Evolutionary conservation across 139 green algal genomes (phyloP).

Genomic region (Tetratostichococcus sp.): DNA sequence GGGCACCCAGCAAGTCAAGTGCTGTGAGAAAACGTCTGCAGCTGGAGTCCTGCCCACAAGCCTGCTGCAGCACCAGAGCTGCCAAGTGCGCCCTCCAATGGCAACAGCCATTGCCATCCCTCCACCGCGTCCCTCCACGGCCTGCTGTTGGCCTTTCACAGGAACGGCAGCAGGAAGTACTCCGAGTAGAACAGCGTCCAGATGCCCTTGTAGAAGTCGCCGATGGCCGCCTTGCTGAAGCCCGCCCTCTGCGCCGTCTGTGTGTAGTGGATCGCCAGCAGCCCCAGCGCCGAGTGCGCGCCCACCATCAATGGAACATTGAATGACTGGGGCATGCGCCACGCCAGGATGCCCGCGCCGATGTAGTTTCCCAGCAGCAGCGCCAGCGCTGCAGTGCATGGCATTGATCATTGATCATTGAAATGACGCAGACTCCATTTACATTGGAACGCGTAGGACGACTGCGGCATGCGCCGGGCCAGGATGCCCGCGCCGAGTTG

Average conservation of each 20-base stretch:
- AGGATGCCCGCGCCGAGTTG: constrained; percentile 76
- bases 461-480: constrained; percentile 45
- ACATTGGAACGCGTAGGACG: neutral
- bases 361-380: constrained; percentile 91
- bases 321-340: constrained; percentile 61
- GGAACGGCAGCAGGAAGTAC: constrained; percentile 84
- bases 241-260: constrained; percentile 44
- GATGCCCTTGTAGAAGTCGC: constrained; percentile 81
- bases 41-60: no score
- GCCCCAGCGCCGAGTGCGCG: constrained; percentile 64
- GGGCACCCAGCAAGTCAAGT: no score
- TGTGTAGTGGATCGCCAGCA: constrained; percentile 49
- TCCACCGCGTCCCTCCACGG: no score
- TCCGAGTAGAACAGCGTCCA: constrained; percentile 98
- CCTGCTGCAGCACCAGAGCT: no score
- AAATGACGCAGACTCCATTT: neutral
- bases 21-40: no score
- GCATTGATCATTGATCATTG: constrained; percentile 7
- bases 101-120: no score
- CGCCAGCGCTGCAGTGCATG: constrained; percentile 34
- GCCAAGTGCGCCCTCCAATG: no score
- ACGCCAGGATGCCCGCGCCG: constrained; percentile 62
- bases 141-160: no score
- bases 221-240: constrained; percentile 69
- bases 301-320: constrained; percentile 78